Percentiles rank a stretch among this genome's conserved stretches.
These are phyloP conservation scores for Pichia sp. DNA, from an alignment of 1,139 yeast species.

Conservation along the genomic window DNA sequence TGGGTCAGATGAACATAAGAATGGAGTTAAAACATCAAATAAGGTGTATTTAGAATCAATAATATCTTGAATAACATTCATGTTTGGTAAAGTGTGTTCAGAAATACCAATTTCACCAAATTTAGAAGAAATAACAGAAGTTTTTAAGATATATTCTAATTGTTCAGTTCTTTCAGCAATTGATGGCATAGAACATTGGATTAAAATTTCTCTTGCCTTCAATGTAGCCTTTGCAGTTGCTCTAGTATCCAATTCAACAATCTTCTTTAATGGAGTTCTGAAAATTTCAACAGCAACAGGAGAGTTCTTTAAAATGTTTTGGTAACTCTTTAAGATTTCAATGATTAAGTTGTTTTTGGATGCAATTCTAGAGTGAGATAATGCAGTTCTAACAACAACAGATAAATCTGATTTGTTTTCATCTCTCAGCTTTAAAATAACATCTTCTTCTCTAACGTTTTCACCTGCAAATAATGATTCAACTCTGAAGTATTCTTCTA, in stretches of 20 bases:
- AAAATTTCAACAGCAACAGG: conserved; percentile 67
- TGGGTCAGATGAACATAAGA: conserved; percentile 75
- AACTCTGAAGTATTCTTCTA: conserved; percentile 66
- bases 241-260: conserved; percentile 85
- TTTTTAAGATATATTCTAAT: conserved; percentile 87
- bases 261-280: conserved; percentile 62
- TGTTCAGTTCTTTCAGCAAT: conserved; percentile 95
- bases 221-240: conserved; percentile 91
- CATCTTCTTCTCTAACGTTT: conserved; percentile 77
- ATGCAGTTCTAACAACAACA: conserved; percentile 63
- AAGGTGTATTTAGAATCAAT: conserved; percentile 95
- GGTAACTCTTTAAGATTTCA: conserved; percentile 78
- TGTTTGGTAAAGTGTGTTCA: conserved; percentile 76
- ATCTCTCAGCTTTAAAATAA: conserved; percentile 78
- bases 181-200: conserved; percentile 94
- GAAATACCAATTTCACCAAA: conserved; percentile 77
- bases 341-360: conserved; percentile 86
- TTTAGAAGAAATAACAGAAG: conserved; percentile 82
- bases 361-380: conserved; percentile 90
- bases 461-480: conserved; percentile 75
- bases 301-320: conserved; percentile 57
- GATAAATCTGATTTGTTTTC: conserved; percentile 72
- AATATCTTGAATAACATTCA: conserved; percentile 77
- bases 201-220: conserved; percentile 91
- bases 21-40: conserved; percentile 90